phyloP scores from a whole-genome alignment of 163 green algal genomes.

The Chlamydomonas reinhardtii region DNA sequence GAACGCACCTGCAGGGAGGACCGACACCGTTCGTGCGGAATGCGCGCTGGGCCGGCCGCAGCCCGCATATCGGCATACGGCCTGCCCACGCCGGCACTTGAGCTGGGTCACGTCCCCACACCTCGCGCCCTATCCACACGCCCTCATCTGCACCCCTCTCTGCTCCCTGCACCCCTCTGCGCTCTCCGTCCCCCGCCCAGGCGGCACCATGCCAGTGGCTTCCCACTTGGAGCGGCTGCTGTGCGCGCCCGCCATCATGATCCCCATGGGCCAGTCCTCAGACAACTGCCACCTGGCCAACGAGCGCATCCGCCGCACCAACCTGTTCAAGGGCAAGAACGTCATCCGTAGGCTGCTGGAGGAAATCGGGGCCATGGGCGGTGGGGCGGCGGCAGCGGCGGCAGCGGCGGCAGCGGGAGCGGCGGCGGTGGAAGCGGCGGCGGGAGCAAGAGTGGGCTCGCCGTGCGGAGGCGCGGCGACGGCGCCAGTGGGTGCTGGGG shows the following conservation, averaged over 20 bases:
- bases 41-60: too few species aligned
- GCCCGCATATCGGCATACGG: too few species aligned
- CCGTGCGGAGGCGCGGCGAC: background rate
- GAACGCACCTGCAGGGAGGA: too few species aligned
- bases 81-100: too few species aligned
- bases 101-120: too few species aligned
- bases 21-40: too few species aligned
- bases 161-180: background rate
- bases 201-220: conserved; percentile 96
- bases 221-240: conserved; percentile 90
- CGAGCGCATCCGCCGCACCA: conserved; percentile 87
- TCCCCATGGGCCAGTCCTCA: conserved; percentile 94
- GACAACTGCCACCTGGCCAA: conserved; percentile 92
- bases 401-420: background rate
- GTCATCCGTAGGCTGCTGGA: conserved; percentile 84
- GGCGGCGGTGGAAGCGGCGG: background rate
- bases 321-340: conserved; percentile 92
- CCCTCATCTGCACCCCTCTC: background rate
- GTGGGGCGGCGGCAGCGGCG: background rate
- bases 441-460: too few species aligned
- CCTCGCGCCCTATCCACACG: background rate
- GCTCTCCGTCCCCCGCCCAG: background rate
- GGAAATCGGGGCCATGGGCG: conserved; percentile 56
- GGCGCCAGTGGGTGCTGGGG: too few species aligned
- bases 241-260: conserved; percentile 86